Base-by-base conservation (phyloP, 345 rosid species). In the Linum trigynum region DNA sequence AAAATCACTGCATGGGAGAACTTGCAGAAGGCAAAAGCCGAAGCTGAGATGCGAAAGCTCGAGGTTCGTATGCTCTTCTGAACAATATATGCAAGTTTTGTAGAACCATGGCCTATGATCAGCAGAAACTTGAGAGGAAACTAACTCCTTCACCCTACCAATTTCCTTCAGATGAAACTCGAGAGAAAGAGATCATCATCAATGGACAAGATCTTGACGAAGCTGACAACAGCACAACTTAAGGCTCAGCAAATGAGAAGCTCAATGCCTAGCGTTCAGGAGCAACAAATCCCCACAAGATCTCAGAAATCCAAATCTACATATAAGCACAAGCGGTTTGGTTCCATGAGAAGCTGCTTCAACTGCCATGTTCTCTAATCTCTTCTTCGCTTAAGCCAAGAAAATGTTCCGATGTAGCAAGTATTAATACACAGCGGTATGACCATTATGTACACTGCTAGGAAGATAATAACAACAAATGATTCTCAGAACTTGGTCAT, bases 1-100 rank as follows among this genome's bases (percentile, higher is more conserved):
- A 85, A 84, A 82, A 94, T 94, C 65, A 74, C 79, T 1, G 99
- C 99, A 42, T 94, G 99, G 99, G 99, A 94, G 68, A 94, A 88
- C 75, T 68, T 94, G 68, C 99, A 94, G 78, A 88, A 84, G 74
- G 96, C 97, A 45, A 94, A 88, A 81, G 99, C 97, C 15, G 96
- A 94, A 78, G 97, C 99, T 3, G 89, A 97, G 56, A 83, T 90
- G 23, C 61, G 89, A 67, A 90, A 86, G 74, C 92, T 94, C 0
- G 97, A 94, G 99, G 99, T 92, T 43, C 14, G 8, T 16, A 12
- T 7, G 17, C 8, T 36, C 14, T 5, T 7, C 7, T 16, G 5
- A 6, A 7, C 7, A 14, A 4, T 16, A 23, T 23, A 0, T 32
- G 2, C 51, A 12, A n/a, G 6, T 42, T 36, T 42, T 15, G 57